These are phyloP conservation scores for Vitis labrusca DNA, from an alignment of 164 flowering plant species.

Conservation along the genomic window DNA sequence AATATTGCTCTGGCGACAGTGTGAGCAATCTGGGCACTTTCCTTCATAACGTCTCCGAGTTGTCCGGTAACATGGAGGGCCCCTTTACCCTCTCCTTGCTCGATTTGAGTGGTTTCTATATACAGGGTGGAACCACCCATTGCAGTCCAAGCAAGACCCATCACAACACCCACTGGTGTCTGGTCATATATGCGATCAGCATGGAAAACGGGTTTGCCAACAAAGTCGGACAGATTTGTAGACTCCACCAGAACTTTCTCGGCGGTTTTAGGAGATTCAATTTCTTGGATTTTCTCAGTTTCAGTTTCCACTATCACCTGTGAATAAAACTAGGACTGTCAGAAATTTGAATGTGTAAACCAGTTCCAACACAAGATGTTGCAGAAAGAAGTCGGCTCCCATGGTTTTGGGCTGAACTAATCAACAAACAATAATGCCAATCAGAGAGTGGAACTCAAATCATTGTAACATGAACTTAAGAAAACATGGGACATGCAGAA, in stretches of 20 bases:
- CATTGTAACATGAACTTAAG: neutral
- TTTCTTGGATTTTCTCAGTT: slow-evolving; percentile 32
- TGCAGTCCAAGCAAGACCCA: slow-evolving; percentile 99
- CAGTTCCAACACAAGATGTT: neutral
- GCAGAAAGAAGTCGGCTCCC: neutral
- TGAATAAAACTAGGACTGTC: slow-evolving; percentile 6
- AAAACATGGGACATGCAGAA: too few species aligned
- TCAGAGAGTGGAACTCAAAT: neutral
- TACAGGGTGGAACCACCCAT: slow-evolving; percentile 98
- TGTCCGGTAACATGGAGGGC: slow-evolving; percentile 85
- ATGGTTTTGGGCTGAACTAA: neutral
- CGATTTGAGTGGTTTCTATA: slow-evolving; percentile 77
- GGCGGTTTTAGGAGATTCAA: slow-evolving; percentile 27
- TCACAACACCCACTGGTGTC: slow-evolving; percentile 91
- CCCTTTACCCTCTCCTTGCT: slow-evolving; percentile 91
- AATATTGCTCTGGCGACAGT: slow-evolving; percentile 82
- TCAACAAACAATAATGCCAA: neutral
- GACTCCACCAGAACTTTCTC: slow-evolving; percentile 63
- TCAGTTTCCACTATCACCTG: slow-evolving; percentile 45
- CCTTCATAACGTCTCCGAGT: slow-evolving; percentile 99
- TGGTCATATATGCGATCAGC: slow-evolving; percentile 85
- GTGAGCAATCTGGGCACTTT: slow-evolving; percentile 94
- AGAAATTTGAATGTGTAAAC: neutral
- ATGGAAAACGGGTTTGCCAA: slow-evolving; percentile 97
- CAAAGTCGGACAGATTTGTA: slow-evolving; percentile 72